Evolutionary conservation across 1,284 basidiomycete species (phyloP), one percentile per base, ranked within the genome.

Genomic region (Clitocybe nebularis): DNA sequence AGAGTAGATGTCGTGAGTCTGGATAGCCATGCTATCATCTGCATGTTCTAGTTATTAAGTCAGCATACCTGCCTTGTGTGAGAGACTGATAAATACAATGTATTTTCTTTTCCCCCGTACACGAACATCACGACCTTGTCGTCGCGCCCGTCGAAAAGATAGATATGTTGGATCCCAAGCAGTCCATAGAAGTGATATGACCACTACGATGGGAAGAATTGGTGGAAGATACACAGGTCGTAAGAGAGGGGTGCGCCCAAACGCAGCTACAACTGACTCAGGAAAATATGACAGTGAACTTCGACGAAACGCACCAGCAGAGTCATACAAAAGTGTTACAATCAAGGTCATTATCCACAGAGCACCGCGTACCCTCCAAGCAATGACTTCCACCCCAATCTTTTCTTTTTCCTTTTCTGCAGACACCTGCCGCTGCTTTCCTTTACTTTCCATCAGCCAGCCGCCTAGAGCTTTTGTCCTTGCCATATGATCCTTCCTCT

Each of bases 121-220:
- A 25, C 79, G 74, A 13, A 89, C 68, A 47, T 79, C 72, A 14
- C 83, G 76, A 2, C 86, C 85, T 64, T 87, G 83, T 34, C 75
- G 63, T 52, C 74, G 70, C 7, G 81, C 79, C 49, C 67, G 71
- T 48, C 73, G 72, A 39, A 77, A 65, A 2, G 73, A 68, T 4
- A 73, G 66, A 55, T 86, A 89, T 11, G 83, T 85, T 4, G 85
- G 87, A 55, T 90, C 79, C 87, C 87, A 90, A 2, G 72, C 76
- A 0, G 77, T 77, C 78, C 86, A 89, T 8, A 81, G 52, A 17
- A 88, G 54, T 10, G 85, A 86, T 17, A 75, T 5, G 1, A 81
- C 36, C 16, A 64, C 61, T 10, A 84, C 17, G 7, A 68, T n/a
- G 1, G 81, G 80, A 34, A 82, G 60, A 2, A 57, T 45, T n/a